phyloP scores from a whole-genome alignment of 768 basidiomycete species.

The Agrocybe pediades region DNA sequence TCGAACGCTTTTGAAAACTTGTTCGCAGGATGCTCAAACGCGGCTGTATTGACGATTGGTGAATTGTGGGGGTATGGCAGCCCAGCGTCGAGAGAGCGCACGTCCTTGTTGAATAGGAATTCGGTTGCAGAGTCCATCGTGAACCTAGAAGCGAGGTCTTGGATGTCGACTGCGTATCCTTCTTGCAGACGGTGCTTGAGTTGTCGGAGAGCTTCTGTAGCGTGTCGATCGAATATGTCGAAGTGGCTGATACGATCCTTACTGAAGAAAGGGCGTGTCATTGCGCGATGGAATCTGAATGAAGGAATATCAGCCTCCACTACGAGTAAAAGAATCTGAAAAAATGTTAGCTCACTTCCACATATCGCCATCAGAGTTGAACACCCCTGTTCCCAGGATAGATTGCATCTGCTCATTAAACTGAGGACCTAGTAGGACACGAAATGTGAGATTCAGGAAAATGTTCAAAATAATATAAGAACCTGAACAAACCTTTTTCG shows the following conservation, averaged over 20 bases:
- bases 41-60: constrained; percentile 17
- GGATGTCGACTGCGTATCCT: constrained; percentile 59
- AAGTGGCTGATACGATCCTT: constrained; percentile 55
- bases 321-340: background rate
- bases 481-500: constrained; percentile 27
- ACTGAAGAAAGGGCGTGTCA: constrained; percentile 64
- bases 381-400: constrained; percentile 58
- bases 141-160: constrained; percentile 57
- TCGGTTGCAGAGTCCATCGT: constrained; percentile 62
- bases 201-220: constrained; percentile 45
- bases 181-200: constrained; percentile 42
- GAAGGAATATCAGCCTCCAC: background rate
- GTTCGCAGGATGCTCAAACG: constrained; percentile 32
- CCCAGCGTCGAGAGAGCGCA: constrained; percentile 45
- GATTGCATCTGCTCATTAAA: constrained; percentile 19
- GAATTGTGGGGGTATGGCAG: constrained; percentile 48
- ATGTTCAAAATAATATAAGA: background rate
- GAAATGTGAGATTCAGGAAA: background rate
- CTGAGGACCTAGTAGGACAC: constrained; percentile 15
- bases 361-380: constrained; percentile 59
- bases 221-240: constrained; percentile 54
- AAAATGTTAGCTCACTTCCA: constrained; percentile 47
- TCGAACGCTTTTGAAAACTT: constrained; percentile 52
- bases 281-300: constrained; percentile 55
- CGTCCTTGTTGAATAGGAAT: constrained; percentile 54